These are phyloP conservation scores for Yarrowia yakushimensis DNA, from an alignment of 805 yeast species.

Conservation along the genomic window DNA sequence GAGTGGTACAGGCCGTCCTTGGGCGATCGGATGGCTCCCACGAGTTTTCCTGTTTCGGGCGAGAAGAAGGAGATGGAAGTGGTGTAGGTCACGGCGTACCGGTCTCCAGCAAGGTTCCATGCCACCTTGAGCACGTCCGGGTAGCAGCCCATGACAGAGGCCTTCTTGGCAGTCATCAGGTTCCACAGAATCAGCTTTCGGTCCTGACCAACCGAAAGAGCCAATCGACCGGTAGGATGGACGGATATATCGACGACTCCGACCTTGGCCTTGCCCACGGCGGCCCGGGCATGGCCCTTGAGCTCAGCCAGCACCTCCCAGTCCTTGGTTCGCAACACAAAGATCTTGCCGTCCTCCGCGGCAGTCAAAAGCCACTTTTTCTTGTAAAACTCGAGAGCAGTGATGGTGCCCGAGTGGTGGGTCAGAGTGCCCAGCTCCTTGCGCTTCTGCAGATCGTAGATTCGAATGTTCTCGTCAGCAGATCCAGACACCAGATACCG, in stretches of 20 bases:
- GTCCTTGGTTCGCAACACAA: slow-evolving; percentile 93
- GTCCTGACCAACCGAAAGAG: slow-evolving; percentile 84
- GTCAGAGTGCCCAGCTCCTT: slow-evolving; percentile 88
- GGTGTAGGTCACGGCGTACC: slow-evolving; percentile 71
- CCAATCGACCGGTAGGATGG: slow-evolving; percentile 87
- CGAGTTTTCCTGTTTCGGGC: slow-evolving; percentile 58
- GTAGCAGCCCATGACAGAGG: slow-evolving; percentile 63
- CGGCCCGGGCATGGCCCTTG: slow-evolving; percentile 62
- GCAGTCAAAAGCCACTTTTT: slow-evolving; percentile 84
- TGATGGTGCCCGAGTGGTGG: slow-evolving; percentile 85
- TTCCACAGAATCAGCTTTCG: slow-evolving; percentile 88
- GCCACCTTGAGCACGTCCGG: slow-evolving; percentile 36
- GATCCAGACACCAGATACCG: slow-evolving; percentile 90
- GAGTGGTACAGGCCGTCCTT: slow-evolving; percentile 67
- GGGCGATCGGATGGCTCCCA: slow-evolving; percentile 44
- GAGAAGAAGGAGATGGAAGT: slow-evolving; percentile 62
- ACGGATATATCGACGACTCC: slow-evolving; percentile 79
- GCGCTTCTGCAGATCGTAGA: slow-evolving; percentile 89
- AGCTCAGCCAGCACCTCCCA: slow-evolving; percentile 90
- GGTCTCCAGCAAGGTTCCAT: slow-evolving; percentile 67
- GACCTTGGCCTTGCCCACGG: slow-evolving; percentile 42
- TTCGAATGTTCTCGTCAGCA: slow-evolving; percentile 91
- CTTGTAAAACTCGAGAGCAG: slow-evolving; percentile 59
- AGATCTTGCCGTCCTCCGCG: slow-evolving; percentile 83
- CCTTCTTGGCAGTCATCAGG: slow-evolving; percentile 92